Percentiles rank a stretch among this genome's conserved stretches.
Conservation (phyloP, 768 basidiomycete species). For the Suillus paluster region DNA sequence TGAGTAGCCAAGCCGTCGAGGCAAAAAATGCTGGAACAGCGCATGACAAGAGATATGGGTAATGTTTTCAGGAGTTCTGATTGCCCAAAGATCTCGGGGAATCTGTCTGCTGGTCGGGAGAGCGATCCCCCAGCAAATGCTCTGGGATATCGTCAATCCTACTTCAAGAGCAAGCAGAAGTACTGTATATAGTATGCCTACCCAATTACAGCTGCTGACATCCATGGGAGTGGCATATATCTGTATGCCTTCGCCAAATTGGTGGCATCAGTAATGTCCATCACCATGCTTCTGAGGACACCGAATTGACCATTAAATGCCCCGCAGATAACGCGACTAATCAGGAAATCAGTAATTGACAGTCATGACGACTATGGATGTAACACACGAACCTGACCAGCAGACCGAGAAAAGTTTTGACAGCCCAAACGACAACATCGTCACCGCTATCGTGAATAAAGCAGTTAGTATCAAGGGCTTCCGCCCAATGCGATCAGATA, state of each 20-base stretch:
- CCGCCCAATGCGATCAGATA: too few species aligned
- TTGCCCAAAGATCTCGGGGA: slow-evolving; percentile 61
- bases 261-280: slow-evolving; percentile 44
- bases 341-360: not conserved
- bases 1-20: slow-evolving; percentile 51
- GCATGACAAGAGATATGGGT: slow-evolving; percentile 78
- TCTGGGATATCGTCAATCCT: slow-evolving; percentile 34
- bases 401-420: slow-evolving; percentile 48
- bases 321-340: slow-evolving; percentile 49
- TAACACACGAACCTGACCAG: slow-evolving; percentile 40
- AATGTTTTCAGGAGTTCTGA: slow-evolving; percentile 59
- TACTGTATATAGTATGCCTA: slow-evolving; percentile 25
- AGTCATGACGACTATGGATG: slow-evolving; percentile 3
- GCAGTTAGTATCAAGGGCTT: too few species aligned
- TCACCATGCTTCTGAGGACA: slow-evolving; percentile 48
- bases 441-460: too few species aligned
- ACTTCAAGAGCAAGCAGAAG: slow-evolving; percentile 13
- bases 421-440: slow-evolving; percentile 36
- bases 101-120: slow-evolving; percentile 66
- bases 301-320: slow-evolving; percentile 59
- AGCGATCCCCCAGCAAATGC: slow-evolving; percentile 71
- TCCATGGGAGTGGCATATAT: slow-evolving; percentile 59
- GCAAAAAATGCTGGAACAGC: slow-evolving; percentile 62
- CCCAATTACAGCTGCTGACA: slow-evolving; percentile 47
- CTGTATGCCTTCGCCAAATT: slow-evolving; percentile 50